Evolutionary conservation across 257 asterid genomes (phyloP).

Genomic region (Fraxinus quadrangulata): DNA sequence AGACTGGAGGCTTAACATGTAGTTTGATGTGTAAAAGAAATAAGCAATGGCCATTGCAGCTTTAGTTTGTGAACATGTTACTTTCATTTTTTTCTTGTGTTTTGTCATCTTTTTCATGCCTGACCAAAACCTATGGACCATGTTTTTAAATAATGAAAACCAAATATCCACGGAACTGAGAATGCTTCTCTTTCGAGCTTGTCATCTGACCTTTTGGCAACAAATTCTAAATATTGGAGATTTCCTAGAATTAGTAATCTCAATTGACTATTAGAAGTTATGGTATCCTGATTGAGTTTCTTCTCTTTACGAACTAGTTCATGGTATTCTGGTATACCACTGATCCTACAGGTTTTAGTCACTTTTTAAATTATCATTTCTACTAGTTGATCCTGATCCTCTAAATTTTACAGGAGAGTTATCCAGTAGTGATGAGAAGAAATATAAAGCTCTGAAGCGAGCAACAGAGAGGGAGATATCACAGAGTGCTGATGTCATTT

Average conservation of each 20-base stretch:
- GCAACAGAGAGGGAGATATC: conserved; percentile 98
- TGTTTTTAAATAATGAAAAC: neutral
- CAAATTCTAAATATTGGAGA: neutral
- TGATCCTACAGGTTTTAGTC: neutral
- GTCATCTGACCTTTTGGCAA: neutral
- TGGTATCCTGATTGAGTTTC: neutral
- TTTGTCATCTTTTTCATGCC: neutral
- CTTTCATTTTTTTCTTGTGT: neutral
- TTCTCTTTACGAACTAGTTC: neutral
- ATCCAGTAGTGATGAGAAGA: conserved; percentile 96
- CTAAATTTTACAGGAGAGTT: conserved; percentile 69
- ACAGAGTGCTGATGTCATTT: conserved; percentile 99
- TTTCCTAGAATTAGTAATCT: neutral
- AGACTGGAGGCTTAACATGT: neutral
- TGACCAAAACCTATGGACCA: neutral
- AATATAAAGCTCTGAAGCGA: conserved; percentile 87
- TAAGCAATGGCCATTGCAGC: neutral
- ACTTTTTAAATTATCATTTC: neutral
- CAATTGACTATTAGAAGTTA: neutral
- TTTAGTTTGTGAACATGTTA: neutral
- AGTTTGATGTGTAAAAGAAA: neutral
- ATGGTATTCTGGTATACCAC: neutral
- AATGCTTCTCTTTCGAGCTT: neutral
- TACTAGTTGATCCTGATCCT: neutral
- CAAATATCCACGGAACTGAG: neutral